Percentiles rank a stretch among this genome's conserved stretches.
phyloP scores from a whole-genome alignment of 495 filamentous ascomycete species.

The Hypoxylon fragiforme region DNA sequence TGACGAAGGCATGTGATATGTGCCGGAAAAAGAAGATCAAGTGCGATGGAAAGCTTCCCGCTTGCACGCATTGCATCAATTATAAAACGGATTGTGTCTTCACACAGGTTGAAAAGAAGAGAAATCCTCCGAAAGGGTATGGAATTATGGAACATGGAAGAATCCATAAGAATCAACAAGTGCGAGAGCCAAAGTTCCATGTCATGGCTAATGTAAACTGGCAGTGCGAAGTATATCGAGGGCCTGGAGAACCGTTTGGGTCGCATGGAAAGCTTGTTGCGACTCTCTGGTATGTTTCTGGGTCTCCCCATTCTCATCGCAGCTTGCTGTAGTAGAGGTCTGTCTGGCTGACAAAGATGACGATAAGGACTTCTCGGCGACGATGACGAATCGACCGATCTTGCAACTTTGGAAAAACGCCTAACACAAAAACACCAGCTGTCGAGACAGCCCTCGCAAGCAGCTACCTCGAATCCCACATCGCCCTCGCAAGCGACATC shows the following conservation, averaged over 20 bases:
- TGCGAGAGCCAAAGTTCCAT: neutral
- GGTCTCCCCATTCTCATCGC: no score
- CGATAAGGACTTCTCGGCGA: conserved; percentile 69
- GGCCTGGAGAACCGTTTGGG: conserved; percentile 92
- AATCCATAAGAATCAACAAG: no score
- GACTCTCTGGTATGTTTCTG: conserved; percentile 67
- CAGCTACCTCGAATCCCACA: conserved; percentile 47
- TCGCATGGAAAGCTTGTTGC: conserved; percentile 88
- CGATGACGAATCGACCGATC: conserved; percentile 83
- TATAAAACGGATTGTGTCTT: conserved; percentile 99
- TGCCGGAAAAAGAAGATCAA: conserved; percentile 99
- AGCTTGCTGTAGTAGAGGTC: no score
- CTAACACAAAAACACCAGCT: conserved; percentile 66
- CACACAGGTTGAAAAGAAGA: conserved; percentile 98
- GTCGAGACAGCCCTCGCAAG: conserved; percentile 49
- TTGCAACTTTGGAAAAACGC: conserved; percentile 82
- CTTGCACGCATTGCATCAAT: conserved; percentile 95
- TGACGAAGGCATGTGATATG: conserved; percentile 89
- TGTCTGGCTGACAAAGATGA: conserved; percentile 4
- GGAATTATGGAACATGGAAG: no score
- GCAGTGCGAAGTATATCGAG: conserved; percentile 93
- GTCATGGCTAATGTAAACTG: conserved; percentile 26
- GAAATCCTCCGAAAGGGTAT: conserved; percentile 95
- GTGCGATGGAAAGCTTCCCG: conserved; percentile 94
- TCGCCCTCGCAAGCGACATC: conserved; percentile 51